Conservation (phyloP, 2,329 filamentous ascomycete species). For the Lecanosticta acicola region DNA sequence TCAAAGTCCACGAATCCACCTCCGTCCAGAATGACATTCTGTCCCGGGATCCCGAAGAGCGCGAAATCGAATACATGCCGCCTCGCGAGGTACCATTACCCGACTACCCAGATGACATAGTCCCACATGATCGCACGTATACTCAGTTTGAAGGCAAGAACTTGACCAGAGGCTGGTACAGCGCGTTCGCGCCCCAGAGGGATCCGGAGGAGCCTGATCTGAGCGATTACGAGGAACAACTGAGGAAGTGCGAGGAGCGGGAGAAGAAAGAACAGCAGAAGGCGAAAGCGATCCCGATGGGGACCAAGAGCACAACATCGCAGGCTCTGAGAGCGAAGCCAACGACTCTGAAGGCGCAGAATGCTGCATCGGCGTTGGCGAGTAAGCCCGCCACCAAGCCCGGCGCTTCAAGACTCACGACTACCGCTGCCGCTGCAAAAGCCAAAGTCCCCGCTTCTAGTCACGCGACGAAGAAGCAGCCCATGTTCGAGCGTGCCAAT, state of each 20-base stretch:
- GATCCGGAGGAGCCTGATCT: constrained; percentile 55
- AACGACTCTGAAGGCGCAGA: constrained; percentile 51
- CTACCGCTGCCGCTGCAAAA: constrained; percentile 37
- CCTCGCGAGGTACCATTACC: constrained; percentile 54
- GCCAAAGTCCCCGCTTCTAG: constrained; percentile 33
- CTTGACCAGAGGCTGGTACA: constrained; percentile 47
- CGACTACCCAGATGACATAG: constrained; percentile 31
- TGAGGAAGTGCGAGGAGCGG: constrained; percentile 19
- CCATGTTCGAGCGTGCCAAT: constrained; percentile 20
- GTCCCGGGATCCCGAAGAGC: constrained; percentile 44
- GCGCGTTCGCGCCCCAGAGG: constrained; percentile 51
- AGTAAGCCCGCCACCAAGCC: constrained; percentile 27
- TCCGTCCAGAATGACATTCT: constrained; percentile 18
- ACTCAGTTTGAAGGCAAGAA: constrained; percentile 47
- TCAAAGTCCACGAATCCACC: constrained; percentile 57
- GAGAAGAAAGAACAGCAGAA: constrained; percentile 24
- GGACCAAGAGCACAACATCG: constrained; percentile 9
- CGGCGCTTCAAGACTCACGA: constrained; percentile 35
- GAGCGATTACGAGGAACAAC: constrained; percentile 60
- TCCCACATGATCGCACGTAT: constrained; percentile 24
- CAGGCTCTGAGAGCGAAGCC: constrained; percentile 30
- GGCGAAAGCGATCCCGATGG: constrained; percentile 9
- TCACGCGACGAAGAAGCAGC: constrained; percentile 19
- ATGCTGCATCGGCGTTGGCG: constrained; percentile 42
- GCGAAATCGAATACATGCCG: constrained; percentile 86